These are phyloP conservation scores for Myriosclerotinia scirpicola DNA, from an alignment of 2,329 filamentous ascomycete genomes.

Conservation along the genomic window DNA sequence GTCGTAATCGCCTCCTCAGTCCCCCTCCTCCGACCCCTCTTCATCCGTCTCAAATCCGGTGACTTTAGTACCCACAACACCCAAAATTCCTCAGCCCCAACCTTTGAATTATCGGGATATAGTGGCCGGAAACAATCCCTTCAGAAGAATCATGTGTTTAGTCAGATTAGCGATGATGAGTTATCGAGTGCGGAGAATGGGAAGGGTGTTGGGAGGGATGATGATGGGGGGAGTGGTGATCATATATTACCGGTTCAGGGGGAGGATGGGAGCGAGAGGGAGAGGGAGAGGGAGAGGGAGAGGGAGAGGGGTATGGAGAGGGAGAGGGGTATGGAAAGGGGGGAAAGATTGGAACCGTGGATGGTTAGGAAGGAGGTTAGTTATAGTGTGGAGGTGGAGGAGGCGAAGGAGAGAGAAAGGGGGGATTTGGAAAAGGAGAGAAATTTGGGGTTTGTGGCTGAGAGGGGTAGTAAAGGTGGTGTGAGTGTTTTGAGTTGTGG, in stretches of 20 bases:
- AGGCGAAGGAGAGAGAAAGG: not conserved
- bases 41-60: conserved; percentile 6
- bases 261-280: too few relatives aligned
- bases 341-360: not conserved
- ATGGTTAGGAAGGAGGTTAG: not conserved
- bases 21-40: conserved; percentile 29
- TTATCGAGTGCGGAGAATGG: not conserved
- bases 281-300: too few relatives aligned
- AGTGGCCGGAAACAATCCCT: not conserved
- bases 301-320: too few relatives aligned
- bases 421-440: not conserved
- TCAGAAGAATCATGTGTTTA: not conserved
- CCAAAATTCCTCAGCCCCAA: not conserved
- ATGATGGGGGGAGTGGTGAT: not conserved
- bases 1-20: conserved; percentile 30
- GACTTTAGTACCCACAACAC: not conserved
- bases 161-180: conserved; percentile 1
- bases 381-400: not conserved
- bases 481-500: not conserved
- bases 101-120: conserved; percentile 4
- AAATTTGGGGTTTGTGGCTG: not conserved
- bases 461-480: not conserved
- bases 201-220: not conserved
- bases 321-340: too few relatives aligned
- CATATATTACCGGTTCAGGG: not conserved